Evolutionary conservation across 768 basidiomycete species (phyloP).

Genomic region (Panellus pusillus): DNA sequence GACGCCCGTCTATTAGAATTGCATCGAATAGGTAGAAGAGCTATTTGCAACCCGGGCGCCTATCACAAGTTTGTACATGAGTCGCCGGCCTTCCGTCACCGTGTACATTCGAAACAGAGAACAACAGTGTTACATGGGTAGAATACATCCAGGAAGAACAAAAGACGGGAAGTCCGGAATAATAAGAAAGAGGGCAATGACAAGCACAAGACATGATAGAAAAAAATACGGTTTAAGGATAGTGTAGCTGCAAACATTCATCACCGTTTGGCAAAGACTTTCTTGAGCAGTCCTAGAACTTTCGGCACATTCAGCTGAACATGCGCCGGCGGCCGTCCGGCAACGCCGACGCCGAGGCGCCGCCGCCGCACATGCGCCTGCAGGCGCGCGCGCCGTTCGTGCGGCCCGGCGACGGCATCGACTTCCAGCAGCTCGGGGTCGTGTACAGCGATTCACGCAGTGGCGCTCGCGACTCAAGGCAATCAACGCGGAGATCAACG

Average conservation of each 20-base stretch:
- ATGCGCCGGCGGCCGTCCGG: constrained; percentile 35
- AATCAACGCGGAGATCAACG: constrained; percentile 73
- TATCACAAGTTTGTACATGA: too few relatives aligned
- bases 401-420: constrained; percentile 69
- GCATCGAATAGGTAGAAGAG: too few relatives aligned
- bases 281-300: constrained; percentile 88
- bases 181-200: constrained; percentile 7
- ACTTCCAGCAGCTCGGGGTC: constrained; percentile 61
- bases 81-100: background rate
- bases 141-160: constrained; percentile 19
- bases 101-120: background rate
- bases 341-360: constrained; percentile 34
- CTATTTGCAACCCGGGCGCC: too few relatives aligned
- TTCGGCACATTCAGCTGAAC: constrained; percentile 94
- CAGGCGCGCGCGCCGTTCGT: constrained; percentile 70
- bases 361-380: constrained; percentile 66
- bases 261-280: constrained; percentile 90
- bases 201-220: constrained; percentile 11
- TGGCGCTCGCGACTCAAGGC: constrained; percentile 71
- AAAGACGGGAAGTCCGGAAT: constrained; percentile 16
- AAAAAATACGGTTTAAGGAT: constrained; percentile 30
- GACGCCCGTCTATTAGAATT: background rate
- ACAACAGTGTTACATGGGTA: constrained; percentile 21
- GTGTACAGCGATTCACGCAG: constrained; percentile 66
- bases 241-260: constrained; percentile 22